A percentile compares a stretch with the other conserved stretches of the same genome.
phyloP scores from a whole-genome alignment of 306 rosid genomes.

The Ceratonia siliqua region DNA sequence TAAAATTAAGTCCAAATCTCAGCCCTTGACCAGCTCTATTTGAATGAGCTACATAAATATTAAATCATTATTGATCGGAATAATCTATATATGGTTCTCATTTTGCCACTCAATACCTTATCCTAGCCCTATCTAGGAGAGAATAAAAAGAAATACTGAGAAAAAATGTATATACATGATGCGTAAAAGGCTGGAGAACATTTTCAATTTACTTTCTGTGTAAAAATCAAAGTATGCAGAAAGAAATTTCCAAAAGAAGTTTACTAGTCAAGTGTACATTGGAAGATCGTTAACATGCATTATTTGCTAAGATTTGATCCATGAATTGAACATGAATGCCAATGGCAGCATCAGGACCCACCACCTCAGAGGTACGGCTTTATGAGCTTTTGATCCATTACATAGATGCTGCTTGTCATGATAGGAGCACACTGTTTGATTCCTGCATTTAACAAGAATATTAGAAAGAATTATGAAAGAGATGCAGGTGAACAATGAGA shows the following conservation, averaged over 20 bases:
- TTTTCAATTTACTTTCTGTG: slow-evolving; percentile 1
- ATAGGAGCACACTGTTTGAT: slow-evolving; percentile 55
- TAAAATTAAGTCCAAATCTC: too few species aligned
- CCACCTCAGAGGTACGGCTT: slow-evolving; percentile 42
- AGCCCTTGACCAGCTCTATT: too few species aligned
- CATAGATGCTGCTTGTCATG: slow-evolving; percentile 48
- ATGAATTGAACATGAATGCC: slow-evolving; percentile 30
- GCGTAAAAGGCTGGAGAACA: background rate
- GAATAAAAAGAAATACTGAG: slow-evolving; percentile 9
- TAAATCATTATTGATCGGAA: background rate
- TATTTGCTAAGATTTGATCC: slow-evolving; percentile 28
- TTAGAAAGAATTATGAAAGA: background rate
- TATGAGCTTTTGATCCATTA: slow-evolving; percentile 36
- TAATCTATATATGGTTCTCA: background rate
- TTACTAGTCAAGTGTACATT: background rate
- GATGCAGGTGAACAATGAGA: background rate
- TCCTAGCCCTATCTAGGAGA: background rate
- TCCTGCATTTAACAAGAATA: slow-evolving; percentile 42
- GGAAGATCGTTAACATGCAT: slow-evolving; percentile 19
- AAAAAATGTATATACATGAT: slow-evolving; percentile 6
- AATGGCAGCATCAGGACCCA: slow-evolving; percentile 39
- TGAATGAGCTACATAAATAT: background rate
- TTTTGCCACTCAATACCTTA: background rate
- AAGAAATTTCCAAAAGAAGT: background rate
- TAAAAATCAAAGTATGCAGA: slow-evolving; percentile 18